phyloP scores from a whole-genome alignment of 2,329 filamentous ascomycete species.

The Amauroascus verrucosus region DNA sequence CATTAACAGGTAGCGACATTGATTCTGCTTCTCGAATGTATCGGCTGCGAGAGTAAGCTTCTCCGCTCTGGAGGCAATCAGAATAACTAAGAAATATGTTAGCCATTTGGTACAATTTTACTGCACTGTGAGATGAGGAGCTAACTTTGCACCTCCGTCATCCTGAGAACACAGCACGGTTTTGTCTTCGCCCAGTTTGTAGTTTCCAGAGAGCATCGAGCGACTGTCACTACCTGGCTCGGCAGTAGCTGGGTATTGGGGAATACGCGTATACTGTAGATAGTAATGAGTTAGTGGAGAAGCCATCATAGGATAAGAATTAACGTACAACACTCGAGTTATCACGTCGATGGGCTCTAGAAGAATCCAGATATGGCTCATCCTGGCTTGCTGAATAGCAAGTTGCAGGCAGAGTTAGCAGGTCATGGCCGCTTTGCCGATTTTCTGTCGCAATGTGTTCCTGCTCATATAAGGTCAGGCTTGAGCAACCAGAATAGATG shows the following conservation, averaged over 20 bases:
- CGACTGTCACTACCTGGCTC: neutral
- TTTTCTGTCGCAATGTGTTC: neutral
- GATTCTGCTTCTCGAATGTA: neutral
- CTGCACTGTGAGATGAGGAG: neutral
- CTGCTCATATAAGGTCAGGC: neutral
- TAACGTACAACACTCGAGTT: constrained; percentile 8
- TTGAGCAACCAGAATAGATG: neutral
- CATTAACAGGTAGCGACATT: neutral
- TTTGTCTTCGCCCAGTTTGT: neutral
- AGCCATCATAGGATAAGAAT: neutral
- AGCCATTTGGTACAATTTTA: neutral
- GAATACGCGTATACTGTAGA: constrained; percentile 3
- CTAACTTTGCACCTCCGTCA: constrained; percentile 1
- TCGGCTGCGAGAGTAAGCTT: constrained; percentile 5
- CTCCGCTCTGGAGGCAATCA: constrained; percentile 4
- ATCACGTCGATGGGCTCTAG: constrained; percentile 3
- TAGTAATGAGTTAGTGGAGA: neutral
- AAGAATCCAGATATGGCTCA: neutral
- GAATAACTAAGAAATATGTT: constrained; percentile 4
- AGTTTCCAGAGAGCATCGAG: neutral
- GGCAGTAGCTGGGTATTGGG: neutral
- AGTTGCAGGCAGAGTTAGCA: constrained; percentile 3
- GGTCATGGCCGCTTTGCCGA: neutral
- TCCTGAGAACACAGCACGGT: neutral
- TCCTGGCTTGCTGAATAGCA: neutral